Base-by-base conservation (phyloP, 2,329 filamentous ascomycete species). In the Rachicladosporium sp. region DNA sequence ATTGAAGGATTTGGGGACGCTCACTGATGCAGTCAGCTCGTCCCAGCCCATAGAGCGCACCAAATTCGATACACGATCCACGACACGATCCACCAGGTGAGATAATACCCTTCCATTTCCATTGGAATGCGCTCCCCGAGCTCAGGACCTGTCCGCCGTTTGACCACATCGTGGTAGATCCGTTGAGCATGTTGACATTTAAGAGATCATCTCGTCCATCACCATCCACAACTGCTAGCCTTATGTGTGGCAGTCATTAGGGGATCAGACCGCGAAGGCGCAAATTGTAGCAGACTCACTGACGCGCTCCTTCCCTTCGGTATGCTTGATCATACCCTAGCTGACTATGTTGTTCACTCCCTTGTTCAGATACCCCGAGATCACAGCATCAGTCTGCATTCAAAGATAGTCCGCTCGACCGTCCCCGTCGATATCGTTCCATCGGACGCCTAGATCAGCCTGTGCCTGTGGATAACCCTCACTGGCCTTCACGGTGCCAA, bases 111-210 rank as follows among this genome's bases (percentile, higher is more conserved):
- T 33, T 10, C 15, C n/a, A 38, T 4, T 38, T 34, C 40, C 40
- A 42, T 27, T 34, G 31, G 36, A 42, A 42, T 9, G 30, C 40
- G 2, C 29, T 23, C 4, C 32, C 40, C 31, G 39, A 37, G 39
- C 35, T 37, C 10, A 30, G 34, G 9, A 32, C 19, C 31, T 11
- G 11, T 19, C 40, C 40, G 10, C 32, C 31, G 19, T 42, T 42
- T 11, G 29, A 31, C 40, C 40, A 42, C 10, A 21, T 36, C 19
- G 31, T 42, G 30, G 35, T 36, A 15, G 39, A 6, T 6, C 36
- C 40, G 15, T 29, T 32, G 33, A 57, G 35, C 43, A 45, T 39
- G 31, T 42, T 32, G 27, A 42, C 42, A 27, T 35, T 38, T 5
- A 44, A 23, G 29, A 33, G 42, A 6, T 46, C 44, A 11, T 31